Conservation (phyloP, 139 green algal species). For the Volvox africanus region DNA sequence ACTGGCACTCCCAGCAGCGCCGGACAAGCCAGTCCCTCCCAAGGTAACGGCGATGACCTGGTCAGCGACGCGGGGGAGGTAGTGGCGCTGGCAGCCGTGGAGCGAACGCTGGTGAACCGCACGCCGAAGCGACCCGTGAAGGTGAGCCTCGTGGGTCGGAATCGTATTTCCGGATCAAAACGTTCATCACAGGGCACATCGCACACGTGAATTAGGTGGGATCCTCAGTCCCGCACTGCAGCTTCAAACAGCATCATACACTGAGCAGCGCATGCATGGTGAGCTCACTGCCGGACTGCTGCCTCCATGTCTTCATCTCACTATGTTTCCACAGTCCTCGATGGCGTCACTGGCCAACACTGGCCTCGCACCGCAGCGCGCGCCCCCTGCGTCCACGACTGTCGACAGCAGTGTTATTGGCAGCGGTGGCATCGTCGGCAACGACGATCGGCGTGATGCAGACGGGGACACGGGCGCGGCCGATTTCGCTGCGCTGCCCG, state of each 20-base stretch:
- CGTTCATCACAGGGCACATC: too few relatives aligned
- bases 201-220: too few relatives aligned
- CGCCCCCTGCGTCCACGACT: not conserved
- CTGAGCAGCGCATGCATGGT: too few relatives aligned
- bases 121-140: slow-evolving; percentile 42
- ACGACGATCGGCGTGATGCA: not conserved
- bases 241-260: too few relatives aligned
- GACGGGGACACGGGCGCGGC: not conserved
- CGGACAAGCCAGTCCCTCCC: not conserved
- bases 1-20: not conserved
- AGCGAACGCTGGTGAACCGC: slow-evolving; percentile 35
- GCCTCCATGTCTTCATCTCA: not conserved
- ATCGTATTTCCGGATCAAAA: too few relatives aligned
- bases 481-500: not conserved
- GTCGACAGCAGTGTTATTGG: not conserved
- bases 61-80: slow-evolving; percentile 3
- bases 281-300: not conserved
- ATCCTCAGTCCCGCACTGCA: too few relatives aligned
- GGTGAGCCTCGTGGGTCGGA: not conserved
- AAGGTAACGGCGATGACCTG: slow-evolving; percentile 13
- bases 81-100: slow-evolving; percentile 33
- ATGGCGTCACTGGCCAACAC: not conserved
- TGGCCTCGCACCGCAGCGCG: not conserved
- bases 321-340: not conserved
- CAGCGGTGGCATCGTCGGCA: not conserved